Evolutionary conservation across 2,329 filamentous ascomycete genomes (phyloP).

Genomic region (Podosphaera fusca): DNA sequence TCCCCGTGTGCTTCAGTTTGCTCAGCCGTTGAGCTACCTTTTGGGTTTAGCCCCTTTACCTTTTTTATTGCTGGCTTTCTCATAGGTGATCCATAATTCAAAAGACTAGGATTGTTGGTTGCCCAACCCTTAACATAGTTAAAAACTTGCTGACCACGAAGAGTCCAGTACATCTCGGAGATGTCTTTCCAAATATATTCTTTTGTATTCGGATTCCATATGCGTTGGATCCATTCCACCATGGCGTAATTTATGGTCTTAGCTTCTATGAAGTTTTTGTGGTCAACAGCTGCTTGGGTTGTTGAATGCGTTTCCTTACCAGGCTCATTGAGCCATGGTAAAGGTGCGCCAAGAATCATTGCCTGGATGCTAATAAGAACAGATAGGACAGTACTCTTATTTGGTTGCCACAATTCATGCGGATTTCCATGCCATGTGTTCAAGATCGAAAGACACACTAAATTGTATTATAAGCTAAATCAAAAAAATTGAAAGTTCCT

Average conservation of each 20-base stretch:
- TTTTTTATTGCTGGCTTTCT: slow-evolving; percentile 2
- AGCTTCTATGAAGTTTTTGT: slow-evolving; percentile 6
- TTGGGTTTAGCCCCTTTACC: not conserved
- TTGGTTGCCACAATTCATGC: slow-evolving; percentile 8
- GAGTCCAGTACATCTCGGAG: slow-evolving; percentile 5
- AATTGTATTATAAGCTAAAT: not conserved
- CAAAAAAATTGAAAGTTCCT: not conserved
- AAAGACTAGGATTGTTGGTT: slow-evolving; percentile 3
- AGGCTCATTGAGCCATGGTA: slow-evolving; percentile 10
- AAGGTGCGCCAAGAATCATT: slow-evolving; percentile 10
- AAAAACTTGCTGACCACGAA: slow-evolving; percentile 4
- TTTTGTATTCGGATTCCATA: slow-evolving; percentile 1
- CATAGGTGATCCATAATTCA: not conserved
- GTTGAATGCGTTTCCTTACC: slow-evolving; percentile 3
- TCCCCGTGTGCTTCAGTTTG: not conserved
- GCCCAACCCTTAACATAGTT: slow-evolving; percentile 6
- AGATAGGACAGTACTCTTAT: slow-evolving; percentile 9
- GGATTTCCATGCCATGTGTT: slow-evolving; percentile 7
- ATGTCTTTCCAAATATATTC: slow-evolving; percentile 9
- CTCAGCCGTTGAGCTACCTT: not conserved
- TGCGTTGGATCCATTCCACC: slow-evolving; percentile 7
- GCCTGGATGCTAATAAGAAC: slow-evolving; percentile 9
- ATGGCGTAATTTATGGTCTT: slow-evolving; percentile 9
- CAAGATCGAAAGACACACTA: slow-evolving; percentile 6
- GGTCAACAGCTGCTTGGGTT: slow-evolving; percentile 2